Percentiles rank a stretch among this genome's conserved stretches.
These are phyloP conservation scores for Wickerhamomyces sp. DNA, from an alignment of 1,139 yeast species.

Conservation along the genomic window DNA sequence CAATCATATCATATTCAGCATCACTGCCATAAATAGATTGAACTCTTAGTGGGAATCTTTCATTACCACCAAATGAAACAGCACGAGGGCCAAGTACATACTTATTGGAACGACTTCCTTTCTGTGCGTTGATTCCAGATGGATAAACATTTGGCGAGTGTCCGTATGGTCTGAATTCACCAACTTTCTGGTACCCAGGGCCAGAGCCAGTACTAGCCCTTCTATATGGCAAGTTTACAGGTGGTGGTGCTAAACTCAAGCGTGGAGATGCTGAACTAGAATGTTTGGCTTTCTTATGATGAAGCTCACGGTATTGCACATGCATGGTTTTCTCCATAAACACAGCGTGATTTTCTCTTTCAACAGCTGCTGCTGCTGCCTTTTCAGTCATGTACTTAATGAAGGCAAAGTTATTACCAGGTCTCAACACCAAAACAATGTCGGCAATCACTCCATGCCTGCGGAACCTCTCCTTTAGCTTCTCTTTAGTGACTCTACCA, in stretches of 20 bases:
- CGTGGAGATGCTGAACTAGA: conserved; percentile 30
- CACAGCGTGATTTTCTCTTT: conserved; percentile 74
- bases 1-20: not conserved
- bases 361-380: conserved; percentile 83
- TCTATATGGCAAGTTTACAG: conserved; percentile 52
- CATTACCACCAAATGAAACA: conserved; percentile 19
- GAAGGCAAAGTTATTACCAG: conserved; percentile 60
- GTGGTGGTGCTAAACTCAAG: conserved; percentile 68
- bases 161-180: conserved; percentile 14
- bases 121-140: conserved; percentile 4
- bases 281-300: conserved; percentile 27
- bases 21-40: conserved; percentile 8
- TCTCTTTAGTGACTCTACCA: conserved; percentile 49
- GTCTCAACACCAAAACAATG: conserved; percentile 46
- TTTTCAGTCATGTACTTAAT: conserved; percentile 58
- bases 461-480: conserved; percentile 52
- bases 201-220: conserved; percentile 31
- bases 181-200: conserved; percentile 2
- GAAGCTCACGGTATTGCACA: conserved; percentile 73
- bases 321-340: conserved; percentile 72
- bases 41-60: conserved; percentile 4
- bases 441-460: conserved; percentile 61
- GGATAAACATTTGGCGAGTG: conserved; percentile 6
- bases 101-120: conserved; percentile 4
- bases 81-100: conserved; percentile 13